These are phyloP conservation scores for Pythium oligandrum DNA, from an alignment of 352 stramenopile genomes.

Conservation along the genomic window DNA sequence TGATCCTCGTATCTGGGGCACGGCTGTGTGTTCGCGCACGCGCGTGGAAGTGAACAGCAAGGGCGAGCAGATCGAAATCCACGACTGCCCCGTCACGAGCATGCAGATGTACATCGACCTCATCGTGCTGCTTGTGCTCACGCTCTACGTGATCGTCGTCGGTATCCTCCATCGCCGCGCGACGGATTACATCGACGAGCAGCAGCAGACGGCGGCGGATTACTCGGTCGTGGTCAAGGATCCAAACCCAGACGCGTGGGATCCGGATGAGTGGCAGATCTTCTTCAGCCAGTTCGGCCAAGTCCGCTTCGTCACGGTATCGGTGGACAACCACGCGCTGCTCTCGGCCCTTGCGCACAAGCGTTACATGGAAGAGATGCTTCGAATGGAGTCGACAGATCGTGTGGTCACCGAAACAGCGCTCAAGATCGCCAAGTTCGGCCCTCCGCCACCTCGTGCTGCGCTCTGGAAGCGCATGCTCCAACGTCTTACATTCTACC, in stretches of 20 bases:
- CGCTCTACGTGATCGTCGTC: constrained; percentile 38
- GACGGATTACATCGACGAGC: constrained; percentile 41
- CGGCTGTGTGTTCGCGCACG: constrained; percentile 52
- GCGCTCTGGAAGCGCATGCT: constrained; percentile 24
- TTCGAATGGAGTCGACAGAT: constrained; percentile 59
- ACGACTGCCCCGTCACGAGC: constrained; percentile 51
- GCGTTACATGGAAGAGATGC: constrained; percentile 64
- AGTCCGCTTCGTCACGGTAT: constrained; percentile 69
- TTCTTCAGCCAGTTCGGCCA: constrained; percentile 69
- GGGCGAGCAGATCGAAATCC: constrained; percentile 12
- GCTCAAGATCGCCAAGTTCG: constrained; percentile 33
- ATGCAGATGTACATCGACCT: constrained; percentile 56
- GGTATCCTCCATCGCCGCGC: constrained; percentile 35
- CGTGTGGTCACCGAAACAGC: constrained; percentile 18
- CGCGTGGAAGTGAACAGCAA: constrained; percentile 11
- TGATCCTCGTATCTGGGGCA: constrained; percentile 49
- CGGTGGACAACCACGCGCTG: constrained; percentile 54
- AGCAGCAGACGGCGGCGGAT: constrained; percentile 65
- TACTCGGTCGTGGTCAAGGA: constrained; percentile 74
- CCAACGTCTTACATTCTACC: constrained; percentile 35
- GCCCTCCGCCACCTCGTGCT: constrained; percentile 13
- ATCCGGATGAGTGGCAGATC: constrained; percentile 57
- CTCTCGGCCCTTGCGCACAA: constrained; percentile 55
- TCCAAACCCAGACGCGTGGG: constrained; percentile 55
- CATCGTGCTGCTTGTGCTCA: constrained; percentile 40